phyloP scores from a whole-genome alignment of 2,329 filamentous ascomycete genomes.

The Davidsoniella eucalypti region DNA sequence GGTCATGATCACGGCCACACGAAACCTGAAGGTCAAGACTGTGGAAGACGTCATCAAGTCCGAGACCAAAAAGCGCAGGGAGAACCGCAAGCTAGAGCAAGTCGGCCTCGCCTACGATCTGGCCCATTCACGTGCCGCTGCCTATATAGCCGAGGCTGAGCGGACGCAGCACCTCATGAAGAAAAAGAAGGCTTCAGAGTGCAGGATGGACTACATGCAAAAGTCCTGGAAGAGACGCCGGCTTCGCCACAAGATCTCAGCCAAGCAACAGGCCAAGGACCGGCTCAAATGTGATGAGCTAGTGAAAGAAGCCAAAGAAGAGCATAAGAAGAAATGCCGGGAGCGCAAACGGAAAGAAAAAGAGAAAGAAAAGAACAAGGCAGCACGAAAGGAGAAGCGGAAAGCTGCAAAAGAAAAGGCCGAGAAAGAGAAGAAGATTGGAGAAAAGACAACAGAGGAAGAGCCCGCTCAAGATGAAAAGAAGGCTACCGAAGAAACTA shows the following conservation, averaged over 20 bases:
- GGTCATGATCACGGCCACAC: constrained; percentile 35
- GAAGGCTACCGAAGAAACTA: constrained; percentile 10
- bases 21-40: constrained; percentile 26
- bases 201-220: constrained; percentile 28
- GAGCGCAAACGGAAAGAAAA: constrained; percentile 18
- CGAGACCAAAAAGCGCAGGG: constrained; percentile 26
- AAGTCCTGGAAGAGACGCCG: constrained; percentile 34
- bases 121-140: constrained; percentile 40
- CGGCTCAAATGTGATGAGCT: constrained; percentile 18
- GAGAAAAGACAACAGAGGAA: neutral
- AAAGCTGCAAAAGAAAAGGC: constrained; percentile 11
- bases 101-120: constrained; percentile 43
- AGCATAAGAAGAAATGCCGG: constrained; percentile 15
- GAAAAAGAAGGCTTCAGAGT: constrained; percentile 31
- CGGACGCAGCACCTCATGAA: constrained; percentile 33
- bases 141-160: constrained; percentile 32
- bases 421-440: no score
- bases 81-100: constrained; percentile 40
- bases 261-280: constrained; percentile 26
- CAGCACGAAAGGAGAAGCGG: constrained; percentile 11
- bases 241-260: constrained; percentile 25
- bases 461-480: no score
- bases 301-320: constrained; percentile 17
- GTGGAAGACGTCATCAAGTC: constrained; percentile 40
- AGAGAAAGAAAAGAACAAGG: constrained; percentile 18